Conservation (phyloP, 352 stramenopile genomes). For the Pythium folliculosum region DNA sequence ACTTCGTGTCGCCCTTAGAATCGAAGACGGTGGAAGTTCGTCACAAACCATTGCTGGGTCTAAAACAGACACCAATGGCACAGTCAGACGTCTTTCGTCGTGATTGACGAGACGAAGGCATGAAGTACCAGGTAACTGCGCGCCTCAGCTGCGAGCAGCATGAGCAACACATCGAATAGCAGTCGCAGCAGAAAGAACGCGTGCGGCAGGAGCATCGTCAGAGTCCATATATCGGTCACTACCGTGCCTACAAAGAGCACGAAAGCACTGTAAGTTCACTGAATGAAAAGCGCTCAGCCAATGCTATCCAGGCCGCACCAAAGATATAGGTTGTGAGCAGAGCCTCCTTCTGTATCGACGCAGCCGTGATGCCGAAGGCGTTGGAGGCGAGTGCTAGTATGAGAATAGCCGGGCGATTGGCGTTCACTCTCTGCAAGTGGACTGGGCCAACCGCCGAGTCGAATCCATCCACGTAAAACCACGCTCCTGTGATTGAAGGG, state of each 20-base stretch:
- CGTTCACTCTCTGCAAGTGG: slow-evolving; percentile 35
- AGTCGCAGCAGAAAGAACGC: slow-evolving; percentile 60
- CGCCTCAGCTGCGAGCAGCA: slow-evolving; percentile 41
- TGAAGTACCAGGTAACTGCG: slow-evolving; percentile 49
- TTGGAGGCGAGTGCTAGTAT: slow-evolving; percentile 37
- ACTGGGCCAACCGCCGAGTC: slow-evolving; percentile 26
- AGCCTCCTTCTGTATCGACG: slow-evolving; percentile 28
- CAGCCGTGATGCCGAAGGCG: slow-evolving; percentile 30
- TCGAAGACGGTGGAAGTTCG: slow-evolving; percentile 60
- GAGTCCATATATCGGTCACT: slow-evolving; percentile 38
- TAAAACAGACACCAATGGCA: slow-evolving; percentile 15
- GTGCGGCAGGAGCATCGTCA: slow-evolving; percentile 54
- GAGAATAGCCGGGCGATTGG: slow-evolving; percentile 36
- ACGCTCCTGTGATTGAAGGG: slow-evolving; percentile 36
- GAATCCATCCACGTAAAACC: slow-evolving; percentile 51
- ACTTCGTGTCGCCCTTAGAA: slow-evolving; percentile 11
- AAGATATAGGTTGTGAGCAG: slow-evolving; percentile 43
- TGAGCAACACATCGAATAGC: slow-evolving; percentile 51
- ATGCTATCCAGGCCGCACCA: neutral
- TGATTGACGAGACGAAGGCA: neutral
- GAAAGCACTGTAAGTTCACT: neutral
- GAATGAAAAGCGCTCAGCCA: no score
- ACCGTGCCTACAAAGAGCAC: slow-evolving; percentile 27
- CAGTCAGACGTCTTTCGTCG: no score
- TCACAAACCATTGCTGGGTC: slow-evolving; percentile 64